A percentile compares a stretch with the other conserved stretches of the same genome.
Conservation (phyloP, 2,329 filamentous ascomycete species). For the Fusarium udum region DNA sequence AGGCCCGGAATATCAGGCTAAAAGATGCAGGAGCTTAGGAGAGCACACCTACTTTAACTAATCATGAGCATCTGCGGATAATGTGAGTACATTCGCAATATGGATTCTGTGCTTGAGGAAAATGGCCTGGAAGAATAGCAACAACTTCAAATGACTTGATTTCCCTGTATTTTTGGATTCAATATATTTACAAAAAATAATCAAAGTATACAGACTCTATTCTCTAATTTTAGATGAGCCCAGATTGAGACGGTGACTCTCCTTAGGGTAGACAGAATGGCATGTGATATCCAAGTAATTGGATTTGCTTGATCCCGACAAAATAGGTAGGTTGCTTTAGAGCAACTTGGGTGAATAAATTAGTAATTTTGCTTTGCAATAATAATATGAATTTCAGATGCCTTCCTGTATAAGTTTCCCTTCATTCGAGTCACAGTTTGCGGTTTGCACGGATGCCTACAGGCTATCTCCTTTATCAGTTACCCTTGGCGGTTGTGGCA, state of each 20-base stretch:
- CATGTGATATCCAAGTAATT: background rate
- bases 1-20: too few species aligned
- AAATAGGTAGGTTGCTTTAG: background rate
- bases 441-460: background rate
- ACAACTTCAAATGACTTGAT: background rate
- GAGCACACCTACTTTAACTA: background rate
- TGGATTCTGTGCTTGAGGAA: background rate
- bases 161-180: background rate
- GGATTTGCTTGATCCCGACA: too few species aligned
- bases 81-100: background rate
- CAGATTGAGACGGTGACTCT: background rate
- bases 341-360: background rate
- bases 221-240: background rate
- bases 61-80: background rate
- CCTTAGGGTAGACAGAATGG: background rate
- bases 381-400: fast-evolving
- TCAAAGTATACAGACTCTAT: background rate
- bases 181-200: background rate
- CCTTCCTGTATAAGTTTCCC: fast-evolving
- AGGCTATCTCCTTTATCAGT: background rate
- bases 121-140: background rate
- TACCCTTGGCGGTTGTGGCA: background rate
- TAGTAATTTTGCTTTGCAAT: fast-evolving
- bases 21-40: background rate
- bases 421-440: background rate